Evolutionary conservation across 441 rosid species (phyloP).

Genomic region (Pelargonium myrrhifolium): DNA sequence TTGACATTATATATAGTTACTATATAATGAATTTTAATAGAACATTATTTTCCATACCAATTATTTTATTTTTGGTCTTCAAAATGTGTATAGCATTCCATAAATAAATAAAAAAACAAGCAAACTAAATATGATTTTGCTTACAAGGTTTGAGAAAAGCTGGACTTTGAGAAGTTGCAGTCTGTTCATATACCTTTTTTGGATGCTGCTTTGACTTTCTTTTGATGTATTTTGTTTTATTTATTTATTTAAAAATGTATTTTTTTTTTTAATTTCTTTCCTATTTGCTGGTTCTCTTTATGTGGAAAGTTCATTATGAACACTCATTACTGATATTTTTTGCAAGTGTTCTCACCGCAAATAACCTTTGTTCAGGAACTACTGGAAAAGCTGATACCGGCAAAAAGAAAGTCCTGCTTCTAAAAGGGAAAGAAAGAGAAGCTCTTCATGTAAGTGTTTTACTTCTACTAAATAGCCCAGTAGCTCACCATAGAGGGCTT

Average conservation of each 20-base stretch:
- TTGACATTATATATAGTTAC: no score
- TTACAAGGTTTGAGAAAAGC: no score
- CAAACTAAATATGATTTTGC: no score
- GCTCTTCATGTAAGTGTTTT: slow-evolving; percentile 39
- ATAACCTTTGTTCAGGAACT: slow-evolving; percentile 36
- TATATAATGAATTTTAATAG: no score
- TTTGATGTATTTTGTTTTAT: neutral
- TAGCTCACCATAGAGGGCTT: neutral
- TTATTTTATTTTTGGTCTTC: no score
- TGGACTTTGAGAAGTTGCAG: no score
- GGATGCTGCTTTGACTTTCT: neutral
- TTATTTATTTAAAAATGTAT: no score
- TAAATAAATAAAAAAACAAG: no score
- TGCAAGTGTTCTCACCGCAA: neutral
- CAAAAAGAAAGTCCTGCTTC: slow-evolving; percentile 48
- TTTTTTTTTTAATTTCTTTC: no score
- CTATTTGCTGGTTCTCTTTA: neutral
- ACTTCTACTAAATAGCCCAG: neutral
- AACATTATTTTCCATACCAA: no score
- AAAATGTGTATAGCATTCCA: no score
- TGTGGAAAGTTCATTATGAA: neutral
- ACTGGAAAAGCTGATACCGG: slow-evolving; percentile 47
- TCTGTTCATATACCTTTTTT: no score
- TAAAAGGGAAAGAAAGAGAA: slow-evolving; percentile 50
- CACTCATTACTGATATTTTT: neutral